Evolutionary conservation across 352 stramenopile genomes (phyloP).

Genomic region (Pythium myriotylum): DNA sequence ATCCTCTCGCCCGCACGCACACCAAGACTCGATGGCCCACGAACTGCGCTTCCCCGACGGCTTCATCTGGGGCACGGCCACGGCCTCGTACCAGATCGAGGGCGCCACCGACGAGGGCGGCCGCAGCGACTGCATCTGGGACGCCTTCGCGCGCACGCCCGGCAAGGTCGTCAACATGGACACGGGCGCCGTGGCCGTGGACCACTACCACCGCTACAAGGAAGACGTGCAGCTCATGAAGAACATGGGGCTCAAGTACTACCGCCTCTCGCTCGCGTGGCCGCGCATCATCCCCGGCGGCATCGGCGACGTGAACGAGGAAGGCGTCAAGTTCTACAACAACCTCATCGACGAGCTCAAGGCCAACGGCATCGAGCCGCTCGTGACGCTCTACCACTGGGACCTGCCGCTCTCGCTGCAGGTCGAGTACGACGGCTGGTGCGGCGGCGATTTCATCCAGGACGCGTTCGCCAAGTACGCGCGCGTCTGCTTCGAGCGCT

Average conservation of each 20-base stretch:
- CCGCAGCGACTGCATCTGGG: constrained; percentile 91
- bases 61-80: constrained; percentile 90
- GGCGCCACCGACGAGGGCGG: constrained; percentile 84
- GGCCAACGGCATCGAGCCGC: constrained; percentile 75
- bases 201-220: constrained; percentile 92
- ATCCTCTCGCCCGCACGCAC: constrained; percentile 21
- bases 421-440: constrained; percentile 68
- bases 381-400: constrained; percentile 96
- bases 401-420: constrained; percentile 89
- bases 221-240: constrained; percentile 93
- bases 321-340: constrained; percentile 92
- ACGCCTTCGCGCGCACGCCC: constrained; percentile 30
- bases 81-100: constrained; percentile 94
- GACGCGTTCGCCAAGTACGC: constrained; percentile 84
- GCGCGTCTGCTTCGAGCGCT: constrained; percentile 86
- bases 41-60: constrained; percentile 48
- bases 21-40: constrained; percentile 19
- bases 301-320: constrained; percentile 67
- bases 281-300: constrained; percentile 74
- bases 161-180: constrained; percentile 24
- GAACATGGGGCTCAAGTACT: constrained; percentile 87
- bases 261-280: constrained; percentile 95
- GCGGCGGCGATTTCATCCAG: constrained; percentile 59
- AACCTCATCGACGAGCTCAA: constrained; percentile 85
- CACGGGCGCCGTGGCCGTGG: constrained; percentile 85